Evolutionary conservation across 805 yeast species (phyloP), one percentile per base, ranked within the genome.

Genomic region (Candida rishiriensis): DNA sequence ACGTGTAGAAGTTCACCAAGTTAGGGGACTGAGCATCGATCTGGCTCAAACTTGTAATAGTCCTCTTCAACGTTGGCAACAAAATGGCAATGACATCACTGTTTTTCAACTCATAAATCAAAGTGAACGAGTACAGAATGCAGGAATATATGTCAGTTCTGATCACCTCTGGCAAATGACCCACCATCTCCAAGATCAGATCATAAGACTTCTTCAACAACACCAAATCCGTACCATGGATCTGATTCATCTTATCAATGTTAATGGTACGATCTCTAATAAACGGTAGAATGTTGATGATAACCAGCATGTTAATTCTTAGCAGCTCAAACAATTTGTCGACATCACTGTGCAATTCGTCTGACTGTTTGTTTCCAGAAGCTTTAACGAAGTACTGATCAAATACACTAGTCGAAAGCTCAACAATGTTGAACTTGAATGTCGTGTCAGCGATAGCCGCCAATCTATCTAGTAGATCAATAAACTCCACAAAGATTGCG

Each of bases 271-370:
- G 73, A 28, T 71, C 73, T 44, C 75, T 73, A 34, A 83, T 66
- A 41, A 80, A 75, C 9, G 95, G 90, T 36, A 85, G 63, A 9
- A 75, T 65, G 29, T 69, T 72, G 26, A 82, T 73, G 14, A 89
- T 64, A 0, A 87, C 83, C 16, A 82, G 69, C 68, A 85, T 71
- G 14, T 78, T 75, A 6, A 89, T 73, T 49, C 96, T 72, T 40
- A 89, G 64, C 21, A 90, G 68, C 58, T 91, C 97, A 61, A 91
- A 88, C 36, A 88, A 65, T 55, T 86, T 88, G 53, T 88, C 95
- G 43, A 86, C 82, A 41, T 81, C 83, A 28, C 69, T 64, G 30
- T 74, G 66, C 43, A 79, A 67, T 32, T 68, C 71, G 10, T 74
- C 78, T 1, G 65, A 61, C 2, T 61, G 29, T 29, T 55, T 57